Evolutionary conservation across 768 basidiomycete species (phyloP).

Genomic region (Trametes punicea): DNA sequence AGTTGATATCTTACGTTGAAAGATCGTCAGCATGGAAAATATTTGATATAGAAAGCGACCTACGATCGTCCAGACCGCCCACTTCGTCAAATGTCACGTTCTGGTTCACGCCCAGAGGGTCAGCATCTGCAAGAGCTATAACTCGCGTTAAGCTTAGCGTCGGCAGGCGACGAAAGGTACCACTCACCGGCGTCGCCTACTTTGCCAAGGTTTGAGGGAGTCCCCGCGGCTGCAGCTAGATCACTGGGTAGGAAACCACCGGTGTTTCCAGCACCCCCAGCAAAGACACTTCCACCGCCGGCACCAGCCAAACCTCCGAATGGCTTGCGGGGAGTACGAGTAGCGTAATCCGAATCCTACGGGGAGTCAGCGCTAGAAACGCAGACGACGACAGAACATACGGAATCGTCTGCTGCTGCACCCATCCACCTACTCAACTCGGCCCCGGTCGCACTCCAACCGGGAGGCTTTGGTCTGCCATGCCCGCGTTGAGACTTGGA

Average conservation of each 20-base stretch:
- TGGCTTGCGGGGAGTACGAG: conserved; percentile 67
- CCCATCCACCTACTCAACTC: conserved; percentile 80
- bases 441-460: conserved; percentile 78
- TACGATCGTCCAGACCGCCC: conserved; percentile 92
- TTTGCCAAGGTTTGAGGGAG: conserved; percentile 83
- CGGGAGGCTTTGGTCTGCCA: conserved; percentile 47
- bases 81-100: conserved; percentile 96
- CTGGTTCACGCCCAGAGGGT: conserved; percentile 90
- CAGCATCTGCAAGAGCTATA: conserved; percentile 86
- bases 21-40: neutral
- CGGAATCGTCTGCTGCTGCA: conserved; percentile 68
- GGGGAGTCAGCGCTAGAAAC: conserved; percentile 1
- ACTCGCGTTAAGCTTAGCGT: conserved; percentile 10
- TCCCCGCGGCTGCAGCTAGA: conserved; percentile 64
- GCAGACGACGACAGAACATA: conserved; percentile 14
- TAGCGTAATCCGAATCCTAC: conserved; percentile 70
- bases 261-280: conserved; percentile 43
- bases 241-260: conserved; percentile 62
- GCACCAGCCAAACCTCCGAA: conserved; percentile 43
- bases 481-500: conserved; percentile 25
- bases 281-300: conserved; percentile 48
- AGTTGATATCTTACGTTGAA: conserved; percentile 73
- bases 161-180: conserved; percentile 10
- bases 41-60: conserved; percentile 29
- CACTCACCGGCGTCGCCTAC: conserved; percentile 72